Percentiles rank a stretch among this genome's conserved stretches.
Evolutionary conservation across 768 basidiomycete species (phyloP).

Genomic region (Boletus rufocinnamomeus): DNA sequence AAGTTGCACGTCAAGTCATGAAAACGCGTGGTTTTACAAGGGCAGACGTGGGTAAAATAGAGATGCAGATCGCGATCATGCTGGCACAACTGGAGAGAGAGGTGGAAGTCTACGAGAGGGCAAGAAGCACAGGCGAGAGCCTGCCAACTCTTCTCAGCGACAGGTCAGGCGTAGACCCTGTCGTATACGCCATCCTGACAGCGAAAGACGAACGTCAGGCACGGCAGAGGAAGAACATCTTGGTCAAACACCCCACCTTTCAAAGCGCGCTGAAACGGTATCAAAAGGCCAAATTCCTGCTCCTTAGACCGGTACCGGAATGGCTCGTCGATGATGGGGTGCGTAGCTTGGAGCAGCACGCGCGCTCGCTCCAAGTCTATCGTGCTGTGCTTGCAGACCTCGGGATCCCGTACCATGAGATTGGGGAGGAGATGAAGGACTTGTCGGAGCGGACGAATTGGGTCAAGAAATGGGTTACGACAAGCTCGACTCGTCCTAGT

Average conservation of each 20-base stretch:
- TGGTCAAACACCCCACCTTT: slow-evolving; percentile 43
- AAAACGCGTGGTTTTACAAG: slow-evolving; percentile 52
- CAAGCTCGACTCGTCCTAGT: slow-evolving; percentile 1
- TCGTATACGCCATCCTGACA: slow-evolving; percentile 60
- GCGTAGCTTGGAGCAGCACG: slow-evolving; percentile 53
- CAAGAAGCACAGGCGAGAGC: slow-evolving; percentile 16
- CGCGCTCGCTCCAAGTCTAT: slow-evolving; percentile 42
- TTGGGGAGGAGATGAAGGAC: slow-evolving; percentile 47
- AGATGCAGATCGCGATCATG: slow-evolving; percentile 69
- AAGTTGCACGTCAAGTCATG: slow-evolving; percentile 66
- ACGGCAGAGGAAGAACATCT: slow-evolving; percentile 32
- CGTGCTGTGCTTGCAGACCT: slow-evolving; percentile 42
- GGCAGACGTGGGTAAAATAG: slow-evolving; percentile 46
- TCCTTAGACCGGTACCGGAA: slow-evolving; percentile 55
- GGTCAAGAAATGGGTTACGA: slow-evolving; percentile 20
- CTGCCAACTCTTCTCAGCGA: slow-evolving; percentile 61
- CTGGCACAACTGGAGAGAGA: slow-evolving; percentile 53
- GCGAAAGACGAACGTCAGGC: slow-evolving; percentile 41
- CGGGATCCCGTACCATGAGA: slow-evolving; percentile 44
- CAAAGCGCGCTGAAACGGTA: slow-evolving; percentile 45
- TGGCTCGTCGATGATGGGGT: slow-evolving; percentile 69
- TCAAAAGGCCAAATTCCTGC: slow-evolving; percentile 49
- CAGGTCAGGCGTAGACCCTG: slow-evolving; percentile 63
- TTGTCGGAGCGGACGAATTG: slow-evolving; percentile 32
- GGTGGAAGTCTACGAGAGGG: slow-evolving; percentile 20